These are phyloP conservation scores for Ceratobasidium sp. DNA, from an alignment of 1,284 basidiomycete genomes.

Conservation along the genomic window DNA sequence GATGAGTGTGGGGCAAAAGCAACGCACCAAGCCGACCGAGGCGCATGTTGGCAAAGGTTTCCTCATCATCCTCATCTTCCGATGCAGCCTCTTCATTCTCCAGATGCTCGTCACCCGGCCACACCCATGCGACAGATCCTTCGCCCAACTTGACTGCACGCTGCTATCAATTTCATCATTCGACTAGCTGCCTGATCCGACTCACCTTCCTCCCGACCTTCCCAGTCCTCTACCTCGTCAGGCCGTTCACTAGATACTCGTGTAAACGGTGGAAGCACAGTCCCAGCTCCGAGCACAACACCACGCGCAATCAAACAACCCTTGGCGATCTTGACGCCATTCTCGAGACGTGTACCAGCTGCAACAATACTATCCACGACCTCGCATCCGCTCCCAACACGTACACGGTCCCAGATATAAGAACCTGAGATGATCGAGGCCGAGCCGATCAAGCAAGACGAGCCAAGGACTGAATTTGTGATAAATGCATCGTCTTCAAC, in stretches of 20 bases:
- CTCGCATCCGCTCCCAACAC: slow-evolving; percentile 77
- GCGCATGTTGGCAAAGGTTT: slow-evolving; percentile 37
- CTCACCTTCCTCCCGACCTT: slow-evolving; percentile 51
- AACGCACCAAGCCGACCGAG: slow-evolving; percentile 35
- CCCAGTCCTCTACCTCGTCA: slow-evolving; percentile 41
- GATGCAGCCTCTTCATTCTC: slow-evolving; percentile 42
- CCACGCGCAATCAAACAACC: slow-evolving; percentile 84
- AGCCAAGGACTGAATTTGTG: slow-evolving; percentile 76
- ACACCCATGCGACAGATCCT: slow-evolving; percentile 36
- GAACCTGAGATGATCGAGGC: slow-evolving; percentile 71
- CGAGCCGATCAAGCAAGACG: slow-evolving; percentile 71
- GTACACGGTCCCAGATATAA: slow-evolving; percentile 82
- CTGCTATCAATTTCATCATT: not conserved
- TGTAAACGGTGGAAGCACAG: slow-evolving; percentile 72
- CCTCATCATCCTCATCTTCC: slow-evolving; percentile 46
- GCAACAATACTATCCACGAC: slow-evolving; percentile 84
- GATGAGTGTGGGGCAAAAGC: not conserved
- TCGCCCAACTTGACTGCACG: slow-evolving; percentile 30
- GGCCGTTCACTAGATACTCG: slow-evolving; percentile 65
- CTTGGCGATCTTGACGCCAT: slow-evolving; percentile 64
- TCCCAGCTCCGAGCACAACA: slow-evolving; percentile 77
- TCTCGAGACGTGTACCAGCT: slow-evolving; percentile 72
- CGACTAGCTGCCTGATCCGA: not conserved
- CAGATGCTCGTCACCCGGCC: slow-evolving; percentile 38
- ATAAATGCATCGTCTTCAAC: slow-evolving; percentile 71